These are phyloP conservation scores for Phoenix dactylifera DNA, from an alignment of 176 grass and related monocot species.

Conservation along the genomic window DNA sequence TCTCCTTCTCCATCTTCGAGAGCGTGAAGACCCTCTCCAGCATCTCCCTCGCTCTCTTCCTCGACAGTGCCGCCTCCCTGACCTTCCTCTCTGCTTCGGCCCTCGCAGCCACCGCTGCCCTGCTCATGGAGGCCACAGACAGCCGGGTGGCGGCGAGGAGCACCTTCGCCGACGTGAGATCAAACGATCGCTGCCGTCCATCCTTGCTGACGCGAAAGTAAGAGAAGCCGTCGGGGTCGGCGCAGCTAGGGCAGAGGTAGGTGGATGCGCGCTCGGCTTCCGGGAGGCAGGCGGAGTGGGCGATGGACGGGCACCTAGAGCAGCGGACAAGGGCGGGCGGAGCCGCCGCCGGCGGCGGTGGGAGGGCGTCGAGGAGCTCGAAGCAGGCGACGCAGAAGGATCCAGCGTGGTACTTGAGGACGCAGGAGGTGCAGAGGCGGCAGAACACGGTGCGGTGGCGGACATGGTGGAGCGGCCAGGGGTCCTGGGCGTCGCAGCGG, in stretches of 20 bases:
- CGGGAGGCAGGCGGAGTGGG: constrained; percentile 16
- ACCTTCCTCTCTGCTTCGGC: constrained; percentile 49
- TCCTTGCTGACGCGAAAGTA: constrained; percentile 9
- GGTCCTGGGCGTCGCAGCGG: constrained; percentile 47
- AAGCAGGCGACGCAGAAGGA: constrained; percentile 77
- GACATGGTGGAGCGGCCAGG: constrained; percentile 88
- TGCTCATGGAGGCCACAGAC: constrained; percentile 39
- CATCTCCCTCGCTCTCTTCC: constrained; percentile 55
- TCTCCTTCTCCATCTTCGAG: too few species aligned
- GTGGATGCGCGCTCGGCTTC: neutral
- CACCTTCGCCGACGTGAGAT: constrained; percentile 34
- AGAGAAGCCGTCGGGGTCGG: constrained; percentile 31
- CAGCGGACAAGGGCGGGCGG: constrained; percentile 32
- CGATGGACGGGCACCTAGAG: constrained; percentile 52
- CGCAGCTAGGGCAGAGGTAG: constrained; percentile 45
- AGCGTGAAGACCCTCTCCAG: constrained; percentile 28
- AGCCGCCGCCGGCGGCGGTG: constrained; percentile 8
- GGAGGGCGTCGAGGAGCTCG: constrained; percentile 29
- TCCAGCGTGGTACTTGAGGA: constrained; percentile 61
- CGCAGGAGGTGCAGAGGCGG: constrained; percentile 77
- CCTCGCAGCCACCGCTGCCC: constrained; percentile 36
- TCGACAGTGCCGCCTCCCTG: constrained; percentile 45
- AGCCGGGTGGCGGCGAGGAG: constrained; percentile 64
- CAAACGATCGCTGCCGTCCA: neutral
- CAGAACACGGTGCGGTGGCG: constrained; percentile 66